phyloP scores from a whole-genome alignment of 2,329 filamentous ascomycete genomes.

The Neodidymelliopsis sp. region DNA sequence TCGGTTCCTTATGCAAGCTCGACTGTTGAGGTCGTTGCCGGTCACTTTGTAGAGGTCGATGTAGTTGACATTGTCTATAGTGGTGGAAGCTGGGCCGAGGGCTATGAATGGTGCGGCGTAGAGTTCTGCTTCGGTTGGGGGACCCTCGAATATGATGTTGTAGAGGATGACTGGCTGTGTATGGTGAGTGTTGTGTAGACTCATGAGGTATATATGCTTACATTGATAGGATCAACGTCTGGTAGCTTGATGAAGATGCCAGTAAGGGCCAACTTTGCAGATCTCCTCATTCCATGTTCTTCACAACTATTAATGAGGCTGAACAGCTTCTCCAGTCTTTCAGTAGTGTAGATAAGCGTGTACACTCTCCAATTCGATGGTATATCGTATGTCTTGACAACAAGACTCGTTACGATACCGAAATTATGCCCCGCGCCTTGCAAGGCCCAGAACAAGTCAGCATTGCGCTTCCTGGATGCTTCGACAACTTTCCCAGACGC shows the following conservation, averaged over 20 bases:
- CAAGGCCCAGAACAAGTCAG: constrained; percentile 52
- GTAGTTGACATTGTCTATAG: constrained; percentile 19
- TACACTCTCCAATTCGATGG: too few relatives aligned
- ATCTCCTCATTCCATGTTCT: too few relatives aligned
- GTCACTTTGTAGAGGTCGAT: constrained; percentile 26
- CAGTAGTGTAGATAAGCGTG: too few relatives aligned
- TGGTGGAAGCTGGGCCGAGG: constrained; percentile 15
- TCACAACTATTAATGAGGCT: too few relatives aligned
- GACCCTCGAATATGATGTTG: constrained; percentile 28
- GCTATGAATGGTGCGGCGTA: constrained; percentile 28
- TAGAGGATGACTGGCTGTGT: constrained; percentile 25
- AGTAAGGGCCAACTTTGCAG: too few relatives aligned
- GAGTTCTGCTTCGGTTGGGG: constrained; percentile 19
- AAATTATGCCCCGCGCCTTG: constrained; percentile 51
- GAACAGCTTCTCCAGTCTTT: too few relatives aligned
- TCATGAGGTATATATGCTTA: constrained; percentile 4
- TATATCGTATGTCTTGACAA: constrained; percentile 33
- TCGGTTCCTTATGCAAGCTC: constrained; percentile 18
- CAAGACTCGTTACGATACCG: constrained; percentile 48
- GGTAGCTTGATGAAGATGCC: constrained; percentile 21
- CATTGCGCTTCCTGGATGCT: constrained; percentile 36
- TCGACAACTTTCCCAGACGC: constrained; percentile 40
- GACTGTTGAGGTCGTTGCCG: constrained; percentile 22
- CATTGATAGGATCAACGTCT: constrained; percentile 23
- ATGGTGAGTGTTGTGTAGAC: not conserved